Base-by-base conservation (phyloP, 495 filamentous ascomycete genomes). In the Aspergillus wentii region DNA sequence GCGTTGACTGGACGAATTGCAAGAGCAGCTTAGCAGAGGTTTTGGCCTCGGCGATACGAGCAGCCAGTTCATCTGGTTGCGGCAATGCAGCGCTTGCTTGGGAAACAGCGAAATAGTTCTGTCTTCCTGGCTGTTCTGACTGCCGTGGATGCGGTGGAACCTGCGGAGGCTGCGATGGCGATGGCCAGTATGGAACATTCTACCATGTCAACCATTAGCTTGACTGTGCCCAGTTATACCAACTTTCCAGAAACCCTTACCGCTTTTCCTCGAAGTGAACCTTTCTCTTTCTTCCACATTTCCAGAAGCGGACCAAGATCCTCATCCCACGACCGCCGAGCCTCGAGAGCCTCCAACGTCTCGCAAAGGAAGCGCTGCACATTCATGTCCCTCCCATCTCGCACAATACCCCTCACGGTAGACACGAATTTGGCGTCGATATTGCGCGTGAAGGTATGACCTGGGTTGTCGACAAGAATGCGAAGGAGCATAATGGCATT, bases 401-500 rank as follows among this genome's bases (percentile, higher is more conserved):
- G 73, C 17, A 96, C 67, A 20, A 94, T 62, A 33, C 86, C 81
- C 63, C 94, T 92, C 33, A 88, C 61, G 1, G 79, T 76, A 18
- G 77, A 61, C 18, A 82, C 71, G 52, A 96, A 97, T 48, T 89
- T 88, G 41, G 70, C 57, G 53, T 95, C 91, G 6, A 96, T 52
- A 54, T 94, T 88, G 39, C 82, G 74, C 8, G 90, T 92, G 56
- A 99, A 97, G 11, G 80, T 86, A 40, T 69, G 74, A 17, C 92
- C 94, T 0, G 92, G 92, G 59, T 99, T 96, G 57, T 97, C 90
- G 38, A 75, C 70, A 22, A 99, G 70, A 54, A 99, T 99, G 27
- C 92, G 82, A 38, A 90, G 76, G 33, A 99, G 73, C 94, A 97
- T 99, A 49, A 97, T 83, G 35, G 85, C 83, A 67, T 97, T 96